These are phyloP conservation scores for Beauveria rudraprayagi DNA, from an alignment of 2,329 filamentous ascomycete genomes.

Conservation along the genomic window DNA sequence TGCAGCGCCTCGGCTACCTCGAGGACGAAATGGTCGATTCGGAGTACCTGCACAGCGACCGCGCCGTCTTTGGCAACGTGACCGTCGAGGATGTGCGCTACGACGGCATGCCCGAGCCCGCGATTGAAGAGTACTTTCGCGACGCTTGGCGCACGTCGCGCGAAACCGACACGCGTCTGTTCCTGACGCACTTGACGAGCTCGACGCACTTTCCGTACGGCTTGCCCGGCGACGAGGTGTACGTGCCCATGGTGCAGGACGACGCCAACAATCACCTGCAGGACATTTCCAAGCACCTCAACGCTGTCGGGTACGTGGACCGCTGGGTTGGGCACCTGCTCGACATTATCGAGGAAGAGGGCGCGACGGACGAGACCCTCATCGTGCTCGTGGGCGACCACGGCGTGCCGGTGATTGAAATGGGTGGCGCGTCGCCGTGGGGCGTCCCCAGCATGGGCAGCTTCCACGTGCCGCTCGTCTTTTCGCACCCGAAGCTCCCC, in stretches of 20 bases:
- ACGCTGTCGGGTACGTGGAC: slow-evolving; percentile 25
- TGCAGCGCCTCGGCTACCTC: slow-evolving; percentile 24
- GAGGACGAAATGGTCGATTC: slow-evolving; percentile 19
- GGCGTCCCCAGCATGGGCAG: slow-evolving; percentile 26
- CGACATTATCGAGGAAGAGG: slow-evolving; percentile 23
- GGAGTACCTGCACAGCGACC: slow-evolving; percentile 22
- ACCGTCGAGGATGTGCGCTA: slow-evolving; percentile 25
- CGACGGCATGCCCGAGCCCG: slow-evolving; percentile 25
- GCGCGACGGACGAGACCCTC: slow-evolving; percentile 26
- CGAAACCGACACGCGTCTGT: slow-evolving; percentile 23
- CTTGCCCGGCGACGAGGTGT: slow-evolving; percentile 21
- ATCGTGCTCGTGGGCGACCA: slow-evolving; percentile 27
- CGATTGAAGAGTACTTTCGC: slow-evolving; percentile 25
- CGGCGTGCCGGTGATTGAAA: slow-evolving; percentile 25
- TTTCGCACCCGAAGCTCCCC: slow-evolving; percentile 26
- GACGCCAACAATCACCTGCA: slow-evolving; percentile 18
- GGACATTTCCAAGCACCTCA: slow-evolving; percentile 27
- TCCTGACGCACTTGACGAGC: slow-evolving; percentile 28
- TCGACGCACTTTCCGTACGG: slow-evolving; percentile 27
- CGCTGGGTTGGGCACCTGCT: slow-evolving; percentile 25
- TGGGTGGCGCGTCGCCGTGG: slow-evolving; percentile 22
- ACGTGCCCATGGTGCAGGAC: slow-evolving; percentile 18
- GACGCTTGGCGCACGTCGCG: slow-evolving; percentile 23
- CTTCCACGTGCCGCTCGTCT: slow-evolving; percentile 24
- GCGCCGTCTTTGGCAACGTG: slow-evolving; percentile 22